Evolutionary conservation across 2,329 filamentous ascomycete species (phyloP).

Genomic region (Myrmaecium sp.): DNA sequence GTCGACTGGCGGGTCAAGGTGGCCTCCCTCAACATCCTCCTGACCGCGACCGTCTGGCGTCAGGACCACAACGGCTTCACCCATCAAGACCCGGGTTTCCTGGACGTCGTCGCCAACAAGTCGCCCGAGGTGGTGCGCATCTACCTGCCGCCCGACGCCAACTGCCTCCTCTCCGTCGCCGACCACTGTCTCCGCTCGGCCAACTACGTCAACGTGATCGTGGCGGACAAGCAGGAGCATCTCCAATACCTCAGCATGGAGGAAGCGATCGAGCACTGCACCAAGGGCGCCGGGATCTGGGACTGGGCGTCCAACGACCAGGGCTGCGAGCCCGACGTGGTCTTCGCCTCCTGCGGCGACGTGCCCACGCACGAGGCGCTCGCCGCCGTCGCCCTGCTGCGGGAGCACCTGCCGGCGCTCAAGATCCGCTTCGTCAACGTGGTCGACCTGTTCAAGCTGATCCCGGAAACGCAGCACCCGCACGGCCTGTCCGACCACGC

Average conservation of each 20-base stretch:
- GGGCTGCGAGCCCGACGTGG: constrained; percentile 50
- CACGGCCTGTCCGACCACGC: constrained; percentile 53
- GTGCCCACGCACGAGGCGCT: constrained; percentile 58
- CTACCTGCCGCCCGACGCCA: constrained; percentile 65
- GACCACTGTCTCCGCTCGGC: constrained; percentile 56
- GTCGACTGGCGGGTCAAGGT: constrained; percentile 61
- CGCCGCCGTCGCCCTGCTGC: constrained; percentile 56
- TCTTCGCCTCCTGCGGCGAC: constrained; percentile 64
- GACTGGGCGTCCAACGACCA: constrained; percentile 57
- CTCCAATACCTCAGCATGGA: constrained; percentile 62
- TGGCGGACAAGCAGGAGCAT: constrained; percentile 66
- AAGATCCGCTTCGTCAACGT: constrained; percentile 69
- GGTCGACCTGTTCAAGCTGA: constrained; percentile 67
- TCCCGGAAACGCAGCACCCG: constrained; percentile 51
- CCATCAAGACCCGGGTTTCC: constrained; percentile 65
- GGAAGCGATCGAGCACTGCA: constrained; percentile 56
- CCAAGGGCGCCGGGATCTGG: constrained; percentile 66
- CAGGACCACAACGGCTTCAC: constrained; percentile 77
- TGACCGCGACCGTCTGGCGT: constrained; percentile 64
- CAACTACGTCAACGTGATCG: constrained; percentile 71
- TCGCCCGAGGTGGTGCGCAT: constrained; percentile 65
- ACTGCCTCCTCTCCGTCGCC: constrained; percentile 59
- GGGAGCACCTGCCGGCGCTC: constrained; percentile 52
- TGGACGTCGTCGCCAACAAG: constrained; percentile 67
- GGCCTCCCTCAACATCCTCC: constrained; percentile 61